Evolutionary conservation across 2,329 filamentous ascomycete species (phyloP), one percentile per base, ranked within the genome.

Genomic region (Fusarium coffeatum): DNA sequence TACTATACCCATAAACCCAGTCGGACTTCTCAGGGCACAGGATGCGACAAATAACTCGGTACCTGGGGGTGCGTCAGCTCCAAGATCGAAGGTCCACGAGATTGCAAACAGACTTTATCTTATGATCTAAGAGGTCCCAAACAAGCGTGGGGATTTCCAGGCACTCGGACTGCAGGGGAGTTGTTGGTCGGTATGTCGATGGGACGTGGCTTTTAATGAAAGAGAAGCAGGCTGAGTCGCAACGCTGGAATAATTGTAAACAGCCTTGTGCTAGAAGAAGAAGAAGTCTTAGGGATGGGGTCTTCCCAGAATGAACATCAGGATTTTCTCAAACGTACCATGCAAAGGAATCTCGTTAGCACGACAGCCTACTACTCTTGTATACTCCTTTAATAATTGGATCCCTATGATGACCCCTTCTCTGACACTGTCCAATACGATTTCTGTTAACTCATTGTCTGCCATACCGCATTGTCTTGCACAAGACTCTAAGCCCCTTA

Each of bases 331-430:
- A 37, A 23, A 47, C 65, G 50, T 57, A 64, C 65, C 45, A 43
- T 69, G 49, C 16, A 72, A 40, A 27, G 65, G 69, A n/a, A 67
- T 57, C 45, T 67, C 69, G 13, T 69, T 48, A 23, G 69, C 69
- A 23, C 69, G 62, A 37, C 37, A 46, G 7, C 61, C 69, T 9
- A 71, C 30, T 10, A 56, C 37, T 40, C 20, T 54, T 12, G 47
- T 47, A 41, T 43, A 66, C 30, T 69, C 48, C 7, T 20, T 49
- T 41, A 72, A 18, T 30, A 71, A 55, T 20, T 42, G 22, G 20
- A 72, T 59, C 7, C 65, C 61, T 15, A 43, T 55, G 30, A 72
- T 28, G 9, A 58, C 53, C 3, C 69, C 55, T 28, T 64, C 28
- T 23, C 57, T 50, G 8, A 72, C 22, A n/a, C 53, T 54, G 43